Percentiles rank a stretch among this genome's conserved stretches.
phyloP scores from a whole-genome alignment of 2,329 filamentous ascomycete species.

The Botrytis tulipae region DNA sequence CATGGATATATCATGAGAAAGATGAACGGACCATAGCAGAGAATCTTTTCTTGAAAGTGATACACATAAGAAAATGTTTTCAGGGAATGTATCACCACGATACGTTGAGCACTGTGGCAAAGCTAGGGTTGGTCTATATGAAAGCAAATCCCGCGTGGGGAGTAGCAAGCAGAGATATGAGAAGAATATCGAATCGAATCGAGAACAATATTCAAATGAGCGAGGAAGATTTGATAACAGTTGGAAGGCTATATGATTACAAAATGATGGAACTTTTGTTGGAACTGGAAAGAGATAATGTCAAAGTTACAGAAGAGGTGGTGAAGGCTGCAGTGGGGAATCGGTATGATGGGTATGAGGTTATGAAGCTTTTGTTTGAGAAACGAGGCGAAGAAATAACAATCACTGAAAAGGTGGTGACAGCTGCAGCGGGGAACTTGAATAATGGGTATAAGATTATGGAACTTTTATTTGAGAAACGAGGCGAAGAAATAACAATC shows the following conservation, averaged over 20 bases:
- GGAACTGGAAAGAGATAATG: no score
- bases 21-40: fast-evolving
- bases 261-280: not conserved
- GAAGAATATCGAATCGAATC: not conserved
- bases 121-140: not conserved
- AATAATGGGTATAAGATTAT: not conserved
- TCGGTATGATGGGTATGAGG: fast-evolving
- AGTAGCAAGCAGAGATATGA: no score
- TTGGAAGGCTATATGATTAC: not conserved
- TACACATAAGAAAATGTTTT: not conserved
- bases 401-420: not conserved
- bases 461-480: not conserved
- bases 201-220: not conserved
- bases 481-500: not conserved
- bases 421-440: not conserved
- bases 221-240: no score
- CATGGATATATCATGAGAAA: not conserved
- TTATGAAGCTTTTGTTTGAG: not conserved
- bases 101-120: not conserved
- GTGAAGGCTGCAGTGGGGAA: not conserved
- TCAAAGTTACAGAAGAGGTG: not conserved
- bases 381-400: not conserved
- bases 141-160: no score
- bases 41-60: not conserved
- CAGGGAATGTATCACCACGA: not conserved